Base-by-base conservation (phyloP, 352 stramenopile genomes). In the Phytophthora litchii region DNA sequence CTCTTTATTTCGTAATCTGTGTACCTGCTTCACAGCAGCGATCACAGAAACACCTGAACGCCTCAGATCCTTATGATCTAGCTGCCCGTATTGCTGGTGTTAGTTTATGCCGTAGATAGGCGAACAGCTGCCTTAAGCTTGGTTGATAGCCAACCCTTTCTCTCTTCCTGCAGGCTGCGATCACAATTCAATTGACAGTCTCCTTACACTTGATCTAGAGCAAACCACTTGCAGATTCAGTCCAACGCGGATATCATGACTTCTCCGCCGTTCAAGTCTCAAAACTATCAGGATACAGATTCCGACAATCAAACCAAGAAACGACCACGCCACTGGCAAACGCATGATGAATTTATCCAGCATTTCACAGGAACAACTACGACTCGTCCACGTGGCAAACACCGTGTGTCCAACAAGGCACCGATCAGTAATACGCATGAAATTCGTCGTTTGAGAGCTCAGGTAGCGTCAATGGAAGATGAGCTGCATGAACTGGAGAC, bases 381-480 rank as follows among this genome's bases (percentile, higher is more conserved):
- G 10, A 38, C 14, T 41, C 31, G 43, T 10, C 12, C 37, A 5
- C 46, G 44, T 17, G 40, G 40, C 34, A 58, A 48, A 43, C 54
- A 29, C 20, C 43, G 54, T 13, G 54, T 38, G 5, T 21, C 48
- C 9, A 70, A 52, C 35, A 56, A 63, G 8, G 6, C 54, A 3
- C 42, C 56, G 12, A 41, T 66, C 8, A 60, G 21, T 42, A 29
- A 54, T 12, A 61, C 50, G 19, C 58, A 72, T 16, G 67, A 72
- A 35, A 44, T 75, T 19, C 61, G 63, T 23, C 25, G 60, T 5
- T 40, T 75, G 8, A 35, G 56, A 34, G 41, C 54, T 13, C 56
- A 68, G 45, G 56, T 72, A 11, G 53, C 62, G 20, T 40, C 47
- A 8, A 65, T 72, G 52, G 62, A 70, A 31, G 49, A 70, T 7